A percentile compares a stretch with the other conserved stretches of the same genome.
Conservation (phyloP, 345 rosid species). For the Eucalyptus pauciflora region DNA sequence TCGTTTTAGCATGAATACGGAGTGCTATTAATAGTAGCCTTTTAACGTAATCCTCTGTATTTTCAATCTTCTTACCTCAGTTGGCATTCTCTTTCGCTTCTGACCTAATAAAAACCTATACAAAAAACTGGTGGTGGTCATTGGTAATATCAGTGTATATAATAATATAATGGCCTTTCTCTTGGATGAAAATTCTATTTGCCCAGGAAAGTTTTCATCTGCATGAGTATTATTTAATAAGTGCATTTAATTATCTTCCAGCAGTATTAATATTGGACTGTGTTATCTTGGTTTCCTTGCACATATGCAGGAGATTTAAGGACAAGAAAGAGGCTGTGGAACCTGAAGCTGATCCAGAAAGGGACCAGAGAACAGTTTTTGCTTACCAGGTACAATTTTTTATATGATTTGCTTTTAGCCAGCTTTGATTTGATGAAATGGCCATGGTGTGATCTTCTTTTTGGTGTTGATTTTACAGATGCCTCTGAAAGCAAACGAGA, state of each 20-base stretch:
- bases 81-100: not conserved
- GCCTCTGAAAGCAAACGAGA: slow-evolving; percentile 90
- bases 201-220: not conserved
- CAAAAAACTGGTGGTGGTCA: not conserved
- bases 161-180: not conserved
- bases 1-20: not conserved
- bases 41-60: not conserved
- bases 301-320: slow-evolving; percentile 46
- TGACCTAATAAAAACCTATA: not conserved
- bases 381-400: slow-evolving; percentile 66
- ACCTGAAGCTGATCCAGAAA: slow-evolving; percentile 93
- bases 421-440: not conserved
- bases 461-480: slow-evolving; percentile 29
- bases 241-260: not conserved
- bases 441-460: not conserved
- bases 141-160: not conserved
- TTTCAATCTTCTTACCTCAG: not conserved
- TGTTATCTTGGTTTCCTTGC: not conserved
- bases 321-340: slow-evolving; percentile 73
- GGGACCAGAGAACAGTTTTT: slow-evolving; percentile 95
- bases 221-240: not conserved
- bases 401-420: not conserved
- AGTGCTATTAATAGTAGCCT: not conserved
- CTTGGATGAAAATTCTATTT: not conserved
- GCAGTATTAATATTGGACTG: not conserved